Evolutionary conservation across 2,329 filamentous ascomycete genomes (phyloP).

Genomic region (Fusarium verrucosum): DNA sequence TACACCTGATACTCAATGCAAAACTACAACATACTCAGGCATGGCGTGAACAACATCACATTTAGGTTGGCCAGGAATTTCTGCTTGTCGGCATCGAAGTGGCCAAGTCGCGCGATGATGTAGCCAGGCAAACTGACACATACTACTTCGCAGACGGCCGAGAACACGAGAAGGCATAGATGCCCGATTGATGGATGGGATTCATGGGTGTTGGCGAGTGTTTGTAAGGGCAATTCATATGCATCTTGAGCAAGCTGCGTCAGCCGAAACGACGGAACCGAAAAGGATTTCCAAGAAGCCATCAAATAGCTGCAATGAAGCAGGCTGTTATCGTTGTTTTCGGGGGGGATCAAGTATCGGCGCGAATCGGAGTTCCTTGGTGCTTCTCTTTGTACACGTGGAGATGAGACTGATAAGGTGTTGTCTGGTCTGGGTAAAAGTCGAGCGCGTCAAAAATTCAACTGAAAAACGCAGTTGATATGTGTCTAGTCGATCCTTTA

Average conservation of each 20-base stretch:
- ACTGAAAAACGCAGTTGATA: not conserved
- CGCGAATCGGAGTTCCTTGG: conserved; percentile 17
- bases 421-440: not conserved
- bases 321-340: conserved; percentile 10
- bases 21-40: conserved; percentile 72
- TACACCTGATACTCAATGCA: conserved; percentile 29
- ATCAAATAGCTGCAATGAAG: conserved; percentile 41
- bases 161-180: conserved; percentile 85
- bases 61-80: conserved; percentile 98
- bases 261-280: conserved; percentile 58
- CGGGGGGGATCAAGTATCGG: conserved; percentile 12
- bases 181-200: conserved; percentile 73
- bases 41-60: conserved; percentile 95
- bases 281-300: conserved; percentile 51
- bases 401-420: conserved; percentile 15
- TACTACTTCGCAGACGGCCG: conserved; percentile 93
- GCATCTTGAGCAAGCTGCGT: conserved; percentile 50
- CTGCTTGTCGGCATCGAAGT: conserved; percentile 95
- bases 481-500: conserved; percentile 2
- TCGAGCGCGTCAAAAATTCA: conserved; percentile 1
- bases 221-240: conserved; percentile 55
- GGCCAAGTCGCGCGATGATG: conserved; percentile 86
- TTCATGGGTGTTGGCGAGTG: conserved; percentile 56
- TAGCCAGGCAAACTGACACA: conserved; percentile 96
- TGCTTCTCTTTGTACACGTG: conserved; percentile 12